Base-by-base conservation (phyloP, 768 basidiomycete species). In the Suillus discolor region DNA sequence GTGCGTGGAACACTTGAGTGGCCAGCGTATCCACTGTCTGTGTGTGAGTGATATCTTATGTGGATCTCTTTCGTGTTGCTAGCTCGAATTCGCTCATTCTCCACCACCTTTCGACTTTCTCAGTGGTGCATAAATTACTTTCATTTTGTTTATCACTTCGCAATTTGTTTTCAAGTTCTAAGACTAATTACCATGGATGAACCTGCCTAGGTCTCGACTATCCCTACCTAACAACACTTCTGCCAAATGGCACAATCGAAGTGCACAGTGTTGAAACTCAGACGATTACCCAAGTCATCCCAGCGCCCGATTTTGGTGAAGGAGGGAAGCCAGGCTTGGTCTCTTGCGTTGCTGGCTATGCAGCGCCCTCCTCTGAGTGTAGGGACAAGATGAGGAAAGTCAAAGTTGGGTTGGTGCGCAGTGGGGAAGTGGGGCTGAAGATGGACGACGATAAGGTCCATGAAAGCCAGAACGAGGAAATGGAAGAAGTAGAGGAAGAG, bases 1-100 rank as follows among this genome's bases (percentile, higher is more conserved):
- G 89, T 94, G 9, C 84, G 96, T 55, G 95, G 95, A 2, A 96
- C 96, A 2, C 79, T 97, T 53, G 86, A 94, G 73, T 97, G 94
- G 93, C 83, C 87, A 3, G 85, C 81, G 60, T 89, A 96, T 80
- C 93, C 95, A 0, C 79, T 87, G 28, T 84, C 88, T 23, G 79
- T 94, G 44, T 89, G 94, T 96, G 71, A 72, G 91, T 85, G 42
- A 4, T 8, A 11, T 28, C 3, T 53, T 55, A 9, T 45, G 8
- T n/a, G 23, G 11, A 53, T 28, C 61, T 55, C 38, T 41, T 55
- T 28, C n/a, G 31, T 38, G 23, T 65, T 62, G 36, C 65, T 44
- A 49, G n/a, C 64, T 54, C 36, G 44, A 16, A 31, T 64, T 28
- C 42, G 60, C 39, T 28, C 2, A 34, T 34, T 34, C 28, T 6